These are phyloP conservation scores for Hanseniaspora pseudoguilliermondii DNA, from an alignment of 805 yeast genomes.

Conservation along the genomic window DNA sequence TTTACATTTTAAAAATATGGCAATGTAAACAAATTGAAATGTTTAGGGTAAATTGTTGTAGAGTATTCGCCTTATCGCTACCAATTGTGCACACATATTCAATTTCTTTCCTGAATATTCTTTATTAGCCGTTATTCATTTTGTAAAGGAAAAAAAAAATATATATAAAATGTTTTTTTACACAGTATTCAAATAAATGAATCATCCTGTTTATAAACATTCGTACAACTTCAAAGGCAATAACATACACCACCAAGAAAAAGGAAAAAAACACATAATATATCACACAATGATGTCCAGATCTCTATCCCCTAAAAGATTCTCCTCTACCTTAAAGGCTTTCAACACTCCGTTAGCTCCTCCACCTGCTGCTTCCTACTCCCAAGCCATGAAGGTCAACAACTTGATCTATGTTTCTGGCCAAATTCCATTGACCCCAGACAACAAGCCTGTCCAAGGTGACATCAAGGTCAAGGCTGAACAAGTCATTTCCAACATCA, in stretches of 20 bases:
- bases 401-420: constrained; percentile 86
- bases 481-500: constrained; percentile 55
- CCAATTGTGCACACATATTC: too few species aligned
- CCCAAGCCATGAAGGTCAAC: constrained; percentile 88
- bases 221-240: too few species aligned
- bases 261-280: background rate
- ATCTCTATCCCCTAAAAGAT: constrained; percentile 12
- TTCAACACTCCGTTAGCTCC: constrained; percentile 72
- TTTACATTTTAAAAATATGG: too few species aligned
- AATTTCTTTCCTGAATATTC: too few species aligned
- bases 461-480: constrained; percentile 65
- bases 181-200: too few species aligned
- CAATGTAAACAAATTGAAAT: too few species aligned
- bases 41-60: too few species aligned
- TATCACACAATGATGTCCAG: constrained; percentile 8
- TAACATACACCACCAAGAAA: background rate
- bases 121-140: too few species aligned
- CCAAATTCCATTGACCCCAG: constrained; percentile 82
- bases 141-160: too few species aligned
- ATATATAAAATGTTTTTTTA: too few species aligned
- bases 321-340: constrained; percentile 27
- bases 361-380: constrained; percentile 92
- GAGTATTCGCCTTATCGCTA: too few species aligned
- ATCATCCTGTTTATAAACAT: too few species aligned
- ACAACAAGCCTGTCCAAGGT: constrained; percentile 67